Evolutionary conservation across 2,329 filamentous ascomycete genomes (phyloP).

Genomic region (Penicillium olsonii): DNA sequence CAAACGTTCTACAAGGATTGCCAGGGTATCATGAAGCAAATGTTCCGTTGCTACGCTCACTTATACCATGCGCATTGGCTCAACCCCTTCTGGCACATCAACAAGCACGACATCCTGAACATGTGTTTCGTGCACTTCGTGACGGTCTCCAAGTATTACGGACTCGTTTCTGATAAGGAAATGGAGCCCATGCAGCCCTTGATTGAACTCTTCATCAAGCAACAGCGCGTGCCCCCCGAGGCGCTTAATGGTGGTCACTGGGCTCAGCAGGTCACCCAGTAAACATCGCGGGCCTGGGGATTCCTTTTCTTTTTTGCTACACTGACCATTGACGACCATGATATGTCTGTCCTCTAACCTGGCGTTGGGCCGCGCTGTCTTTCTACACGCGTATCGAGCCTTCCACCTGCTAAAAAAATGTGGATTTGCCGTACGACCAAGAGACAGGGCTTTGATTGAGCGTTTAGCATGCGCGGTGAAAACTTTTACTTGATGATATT

Average conservation of each 20-base stretch:
- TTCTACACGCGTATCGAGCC: conserved; percentile 22
- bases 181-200: conserved; percentile 94
- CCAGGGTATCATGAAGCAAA: conserved; percentile 93
- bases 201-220: conserved; percentile 87
- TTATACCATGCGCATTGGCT: conserved; percentile 96
- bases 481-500: conserved; percentile 25
- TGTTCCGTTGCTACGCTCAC: conserved; percentile 98
- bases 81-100: conserved; percentile 80
- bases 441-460: conserved; percentile 31
- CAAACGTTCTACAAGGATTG: conserved; percentile 86
- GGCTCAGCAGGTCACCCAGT: conserved; percentile 39
- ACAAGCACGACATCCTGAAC: conserved; percentile 71
- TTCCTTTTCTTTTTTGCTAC: conserved; percentile 9
- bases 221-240: conserved; percentile 80
- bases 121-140: conserved; percentile 86
- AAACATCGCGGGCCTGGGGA: conserved; percentile 21
- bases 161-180: conserved; percentile 84
- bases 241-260: conserved; percentile 46
- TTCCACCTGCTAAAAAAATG: conserved; percentile 20
- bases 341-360: conserved; percentile 35
- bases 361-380: conserved; percentile 35
- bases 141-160: conserved; percentile 75
- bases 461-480: conserved; percentile 41
- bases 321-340: conserved; percentile 22
- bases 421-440: conserved; percentile 23